A percentile compares a stretch with the other conserved stretches of the same genome.
These are phyloP conservation scores for Aspergillus ostianus DNA, from an alignment of 495 filamentous ascomycete genomes.

Conservation along the genomic window DNA sequence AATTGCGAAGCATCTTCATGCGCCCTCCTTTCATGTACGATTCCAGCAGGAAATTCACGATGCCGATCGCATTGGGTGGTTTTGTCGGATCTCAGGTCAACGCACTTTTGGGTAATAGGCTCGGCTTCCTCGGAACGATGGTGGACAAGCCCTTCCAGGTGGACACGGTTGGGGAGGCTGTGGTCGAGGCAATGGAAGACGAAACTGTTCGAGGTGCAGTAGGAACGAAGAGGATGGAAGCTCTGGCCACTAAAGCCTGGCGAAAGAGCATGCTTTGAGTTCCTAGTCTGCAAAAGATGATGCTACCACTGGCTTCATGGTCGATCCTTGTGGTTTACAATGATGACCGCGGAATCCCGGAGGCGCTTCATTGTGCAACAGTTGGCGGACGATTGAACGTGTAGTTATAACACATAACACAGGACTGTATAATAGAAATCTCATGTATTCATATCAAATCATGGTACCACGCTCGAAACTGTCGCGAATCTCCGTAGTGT, in stretches of 20 bases:
- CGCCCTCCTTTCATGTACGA: slow-evolving; percentile 91
- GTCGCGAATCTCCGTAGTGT: slow-evolving; percentile 94
- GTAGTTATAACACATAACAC: background rate
- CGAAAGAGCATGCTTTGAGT: slow-evolving; percentile 74
- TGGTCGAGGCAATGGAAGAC: slow-evolving; percentile 76
- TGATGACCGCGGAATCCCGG: background rate
- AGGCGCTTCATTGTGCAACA: background rate
- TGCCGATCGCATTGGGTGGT: slow-evolving; percentile 76
- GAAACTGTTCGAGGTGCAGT: slow-evolving; percentile 66
- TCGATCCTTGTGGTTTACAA: background rate
- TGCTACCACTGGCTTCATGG: background rate
- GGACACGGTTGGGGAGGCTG: slow-evolving; percentile 79
- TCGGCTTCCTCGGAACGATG: slow-evolving; percentile 73
- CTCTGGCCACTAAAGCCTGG: slow-evolving; percentile 72
- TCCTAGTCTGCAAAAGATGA: slow-evolving; percentile 3
- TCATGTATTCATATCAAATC: slow-evolving; percentile 33
- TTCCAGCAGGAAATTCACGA: slow-evolving; percentile 71
- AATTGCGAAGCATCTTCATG: slow-evolving; percentile 77
- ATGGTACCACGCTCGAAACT: slow-evolving; percentile 96
- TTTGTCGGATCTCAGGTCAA: slow-evolving; percentile 70
- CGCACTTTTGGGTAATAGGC: slow-evolving; percentile 64
- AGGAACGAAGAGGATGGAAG: slow-evolving; percentile 67
- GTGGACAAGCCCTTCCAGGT: slow-evolving; percentile 83
- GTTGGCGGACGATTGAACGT: background rate
- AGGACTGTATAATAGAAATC: slow-evolving; percentile 16